phyloP scores from a whole-genome alignment of 2,329 filamentous ascomycete species.

The Penicillium sp. region DNA sequence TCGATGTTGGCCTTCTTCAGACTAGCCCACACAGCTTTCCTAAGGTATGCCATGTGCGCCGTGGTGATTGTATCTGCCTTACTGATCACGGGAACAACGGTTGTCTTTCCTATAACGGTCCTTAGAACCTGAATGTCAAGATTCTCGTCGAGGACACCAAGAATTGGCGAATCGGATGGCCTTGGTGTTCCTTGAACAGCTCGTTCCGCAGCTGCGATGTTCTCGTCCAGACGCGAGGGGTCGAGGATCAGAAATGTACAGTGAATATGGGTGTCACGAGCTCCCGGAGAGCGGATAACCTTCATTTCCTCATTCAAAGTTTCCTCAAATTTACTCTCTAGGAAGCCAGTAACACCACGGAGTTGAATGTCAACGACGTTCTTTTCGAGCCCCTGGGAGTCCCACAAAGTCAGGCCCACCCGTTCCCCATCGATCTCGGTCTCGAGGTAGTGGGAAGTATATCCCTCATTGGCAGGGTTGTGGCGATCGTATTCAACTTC shows the following conservation, averaged over 20 bases:
- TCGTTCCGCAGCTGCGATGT: conserved; percentile 71
- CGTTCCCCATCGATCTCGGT: conserved; percentile 93
- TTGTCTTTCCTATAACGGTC: conserved; percentile 88
- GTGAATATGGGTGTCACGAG: conserved; percentile 96
- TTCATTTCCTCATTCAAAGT: conserved; percentile 98
- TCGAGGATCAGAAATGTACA: conserved; percentile 93
- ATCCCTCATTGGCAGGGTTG: conserved; percentile 65
- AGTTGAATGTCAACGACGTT: conserved; percentile 93
- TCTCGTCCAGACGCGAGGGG: conserved; percentile 81
- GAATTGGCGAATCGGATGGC: conserved; percentile 43
- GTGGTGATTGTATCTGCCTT: conserved; percentile 98
- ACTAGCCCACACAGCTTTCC: conserved; percentile 87
- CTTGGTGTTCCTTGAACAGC: conserved; percentile 60
- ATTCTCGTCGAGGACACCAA: conserved; percentile 81
- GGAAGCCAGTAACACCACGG: conserved; percentile 85
- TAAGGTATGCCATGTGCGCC: conserved; percentile 89
- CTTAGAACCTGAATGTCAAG: conserved; percentile 90
- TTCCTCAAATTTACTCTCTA: conserved; percentile 98
- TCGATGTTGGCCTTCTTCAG: conserved; percentile 86
- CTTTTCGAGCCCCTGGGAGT: conserved; percentile 93
- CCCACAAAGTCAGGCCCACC: conserved; percentile 92
- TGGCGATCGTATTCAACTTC: conserved; percentile 60
- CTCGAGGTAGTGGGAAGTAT: conserved; percentile 88
- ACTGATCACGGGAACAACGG: conserved; percentile 91
- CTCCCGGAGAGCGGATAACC: conserved; percentile 88